These are phyloP conservation scores for Geotrichum siamense DNA, from an alignment of 1,139 yeast species.

Conservation along the genomic window DNA sequence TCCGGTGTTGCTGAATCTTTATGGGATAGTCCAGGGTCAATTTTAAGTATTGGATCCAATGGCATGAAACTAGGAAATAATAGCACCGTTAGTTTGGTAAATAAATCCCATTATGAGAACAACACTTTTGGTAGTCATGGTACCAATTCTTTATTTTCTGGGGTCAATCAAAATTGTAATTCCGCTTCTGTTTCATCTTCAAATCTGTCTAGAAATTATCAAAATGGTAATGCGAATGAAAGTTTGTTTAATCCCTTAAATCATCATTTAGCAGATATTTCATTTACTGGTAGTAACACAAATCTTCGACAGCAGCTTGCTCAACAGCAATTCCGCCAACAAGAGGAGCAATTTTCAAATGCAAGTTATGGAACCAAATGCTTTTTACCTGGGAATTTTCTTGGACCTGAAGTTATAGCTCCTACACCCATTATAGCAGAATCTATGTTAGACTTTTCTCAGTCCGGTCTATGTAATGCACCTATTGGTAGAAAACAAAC, in stretches of 20 bases:
- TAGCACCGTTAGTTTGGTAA: not conserved
- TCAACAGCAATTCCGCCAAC: slow-evolving; percentile 4
- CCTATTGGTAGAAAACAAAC: slow-evolving; percentile 5
- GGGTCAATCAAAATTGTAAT: too few relatives aligned
- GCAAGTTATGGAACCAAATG: not conserved
- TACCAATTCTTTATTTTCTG: not conserved
- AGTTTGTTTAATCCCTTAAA: not conserved
- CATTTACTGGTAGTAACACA: not conserved
- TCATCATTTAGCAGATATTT: slow-evolving; percentile 1
- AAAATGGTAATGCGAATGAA: not conserved
- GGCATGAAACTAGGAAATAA: not conserved
- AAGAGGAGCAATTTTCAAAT: not conserved
- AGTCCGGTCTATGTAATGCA: not conserved
- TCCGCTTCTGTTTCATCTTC: slow-evolving; percentile 2
- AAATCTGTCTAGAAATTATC: not conserved
- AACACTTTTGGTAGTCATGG: not conserved
- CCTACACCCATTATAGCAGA: slow-evolving; percentile 6
- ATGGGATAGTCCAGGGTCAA: slow-evolving; percentile 2
- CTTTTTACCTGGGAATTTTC: not conserved
- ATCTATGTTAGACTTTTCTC: not conserved
- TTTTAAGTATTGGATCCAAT: not conserved
- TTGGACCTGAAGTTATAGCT: not conserved
- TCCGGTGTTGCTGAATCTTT: not conserved
- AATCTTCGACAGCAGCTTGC: slow-evolving; percentile 3
- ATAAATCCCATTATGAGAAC: not conserved